Evolutionary conservation across 768 basidiomycete genomes (phyloP), one percentile per base, ranked within the genome.

Genomic region (Clavaria fumosa): DNA sequence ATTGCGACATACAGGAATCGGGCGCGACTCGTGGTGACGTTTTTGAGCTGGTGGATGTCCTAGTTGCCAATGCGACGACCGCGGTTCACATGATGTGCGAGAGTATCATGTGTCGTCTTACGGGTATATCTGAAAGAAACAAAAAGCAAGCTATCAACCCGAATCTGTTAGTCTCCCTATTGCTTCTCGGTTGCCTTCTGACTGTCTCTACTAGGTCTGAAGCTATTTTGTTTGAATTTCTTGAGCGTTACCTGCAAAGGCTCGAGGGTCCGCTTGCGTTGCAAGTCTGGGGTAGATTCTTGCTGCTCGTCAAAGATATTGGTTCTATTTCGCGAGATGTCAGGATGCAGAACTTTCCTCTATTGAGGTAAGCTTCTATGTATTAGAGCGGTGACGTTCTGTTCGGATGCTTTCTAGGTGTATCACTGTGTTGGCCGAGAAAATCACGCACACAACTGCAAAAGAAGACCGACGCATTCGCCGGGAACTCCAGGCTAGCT

Each of bases 21-120:
- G 54, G 53, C 28, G 43, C 56, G 3, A 54, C 64, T 2, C 60
- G 64, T 31, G 63, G 67, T 21, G 64, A 70, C 4, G 67, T 79
- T 1, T 93, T 91, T 49, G 80, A 89, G 40, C 64, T 93, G 17
- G 63, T 93, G 9, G 89, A 95, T 51, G 60, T 77, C 11, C 69
- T 97, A 21, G 70, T 89, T 5, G 67, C 83, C 3, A 93, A 72
- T 50, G 81, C 89, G 3, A 88, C 89, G 48, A 79, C 69, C 38
- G 75, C 83, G 5, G 88, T 96, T 1, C 78, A 86, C 44, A 78
- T 91, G 69, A 61, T 88, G 22, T 90, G 85, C 51, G 88, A 95
- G 52, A 78, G 77, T 47, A 81, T 89, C 32, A 64, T 63, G 14
- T 58, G 59, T 40, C 77, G 85, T 7, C 61, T 73, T 5, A 61